Base-by-base conservation (phyloP, 1,284 basidiomycete species). In the Pseudozyma sp. region DNA sequence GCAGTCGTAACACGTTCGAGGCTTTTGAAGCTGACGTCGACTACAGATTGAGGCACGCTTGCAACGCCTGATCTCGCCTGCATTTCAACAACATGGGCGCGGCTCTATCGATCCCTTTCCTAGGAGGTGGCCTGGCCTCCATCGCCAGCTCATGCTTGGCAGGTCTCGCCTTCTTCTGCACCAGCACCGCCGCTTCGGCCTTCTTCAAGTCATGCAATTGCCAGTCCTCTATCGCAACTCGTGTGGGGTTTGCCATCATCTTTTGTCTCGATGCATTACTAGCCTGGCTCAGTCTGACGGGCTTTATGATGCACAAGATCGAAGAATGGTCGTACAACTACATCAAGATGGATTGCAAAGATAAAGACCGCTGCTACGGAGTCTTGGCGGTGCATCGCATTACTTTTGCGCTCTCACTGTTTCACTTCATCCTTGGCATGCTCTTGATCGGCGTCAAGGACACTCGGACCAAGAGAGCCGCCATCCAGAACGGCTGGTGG, bases 401-500 rank as follows among this genome's bases (percentile, higher is more conserved):
- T 82, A 97, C 94, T 85, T 98, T 99, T 83, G 95, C 95, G 1
- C 88, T 99, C 13, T 89, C 93, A 2, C 87, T 99, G 13, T 93
- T 98, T 86, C 96, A 99, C 86, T 86, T 91, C 55, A 88, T 98
- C 52, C 88, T 98, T 53, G 91, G 93, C 61, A 81, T 90, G 0
- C 87, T 91, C 21, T 90, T 99, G 35, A 89, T 97, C 68, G 94
- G 94, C 31, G 92, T 99, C 8, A 89, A 90, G 77, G 92, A 95
- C 82, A 97, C 97, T 6, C 90, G 91, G 66, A 91, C 94, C 68
- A 95, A 93, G 85, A 90, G 96, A 19, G 93, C 96, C 1, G 91
- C 94, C 12, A 91, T 99, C 65, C 96, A 99, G 88, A 99, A 99
- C 85, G 96, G 96, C 2, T 99, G 95, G 95, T 99, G 96, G 96